These are phyloP conservation scores for Pichia ethanolica DNA, from an alignment of 805 yeast species.

Conservation along the genomic window DNA sequence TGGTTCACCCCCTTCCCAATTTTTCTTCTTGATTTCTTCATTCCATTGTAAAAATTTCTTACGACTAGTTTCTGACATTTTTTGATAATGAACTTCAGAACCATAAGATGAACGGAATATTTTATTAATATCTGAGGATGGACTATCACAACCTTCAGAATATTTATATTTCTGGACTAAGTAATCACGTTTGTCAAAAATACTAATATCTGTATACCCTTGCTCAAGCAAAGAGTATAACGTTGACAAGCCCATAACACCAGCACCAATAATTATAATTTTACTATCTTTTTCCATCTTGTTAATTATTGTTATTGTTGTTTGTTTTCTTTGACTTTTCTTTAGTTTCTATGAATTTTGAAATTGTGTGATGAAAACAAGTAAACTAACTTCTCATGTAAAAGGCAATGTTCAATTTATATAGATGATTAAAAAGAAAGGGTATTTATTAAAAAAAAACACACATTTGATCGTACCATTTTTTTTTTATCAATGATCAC, in stretches of 20 bases:
- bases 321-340: not conserved
- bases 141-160: constrained; percentile 16
- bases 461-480: no score
- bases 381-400: no score
- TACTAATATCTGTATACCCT: constrained; percentile 13
- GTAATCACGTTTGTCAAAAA: constrained; percentile 17
- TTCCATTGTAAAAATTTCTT: constrained; percentile 16
- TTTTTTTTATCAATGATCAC: not conserved
- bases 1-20: constrained; percentile 15
- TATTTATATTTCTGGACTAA: constrained; percentile 12
- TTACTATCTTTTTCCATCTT: constrained; percentile 9
- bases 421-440: no score
- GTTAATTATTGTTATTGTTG: no score
- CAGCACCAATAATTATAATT: constrained; percentile 38
- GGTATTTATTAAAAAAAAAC: no score
- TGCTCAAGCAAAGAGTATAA: constrained; percentile 22
- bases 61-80: constrained; percentile 14
- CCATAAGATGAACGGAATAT: constrained; percentile 17
- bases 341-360: no score
- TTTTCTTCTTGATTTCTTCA: constrained; percentile 10
- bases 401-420: no score
- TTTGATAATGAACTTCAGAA: constrained; percentile 12
- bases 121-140: constrained; percentile 20
- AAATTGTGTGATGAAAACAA: no score
- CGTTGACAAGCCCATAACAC: constrained; percentile 43